Conservation (phyloP, 1,284 basidiomycete species). For the Ceratobasidium sp. region DNA sequence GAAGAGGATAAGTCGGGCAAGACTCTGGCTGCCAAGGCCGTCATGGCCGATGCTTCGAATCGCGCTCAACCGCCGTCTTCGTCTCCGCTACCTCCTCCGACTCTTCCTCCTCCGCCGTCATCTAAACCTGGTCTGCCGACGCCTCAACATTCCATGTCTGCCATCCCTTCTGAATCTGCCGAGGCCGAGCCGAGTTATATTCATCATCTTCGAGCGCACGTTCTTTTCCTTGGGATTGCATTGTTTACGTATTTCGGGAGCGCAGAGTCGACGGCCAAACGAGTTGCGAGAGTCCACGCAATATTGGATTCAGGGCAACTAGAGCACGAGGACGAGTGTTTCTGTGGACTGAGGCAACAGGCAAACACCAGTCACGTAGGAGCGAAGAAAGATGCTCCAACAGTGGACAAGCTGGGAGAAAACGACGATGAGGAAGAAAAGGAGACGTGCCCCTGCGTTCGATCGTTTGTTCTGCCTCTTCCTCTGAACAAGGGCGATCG, state of each 20-base stretch:
- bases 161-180: not conserved
- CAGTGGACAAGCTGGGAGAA: slow-evolving; percentile 16
- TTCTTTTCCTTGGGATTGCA: slow-evolving; percentile 18
- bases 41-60: slow-evolving; percentile 15
- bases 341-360: slow-evolving; percentile 4
- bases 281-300: slow-evolving; percentile 1
- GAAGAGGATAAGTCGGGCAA: not conserved
- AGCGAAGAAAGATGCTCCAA: not conserved
- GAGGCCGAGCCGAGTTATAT: slow-evolving; percentile 9
- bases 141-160: slow-evolving; percentile 13
- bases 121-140: slow-evolving; percentile 21
- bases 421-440: not conserved
- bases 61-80: not conserved
- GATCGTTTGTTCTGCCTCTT: slow-evolving; percentile 26
- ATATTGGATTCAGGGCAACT: slow-evolving; percentile 23
- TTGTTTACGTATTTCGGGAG: slow-evolving; percentile 24
- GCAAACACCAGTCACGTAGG: not conserved
- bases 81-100: not conserved
- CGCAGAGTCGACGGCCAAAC: slow-evolving; percentile 16
- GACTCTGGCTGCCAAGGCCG: not conserved
- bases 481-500: slow-evolving; percentile 9
- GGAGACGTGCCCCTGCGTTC: slow-evolving; percentile 6
- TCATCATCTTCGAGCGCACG: slow-evolving; percentile 25
- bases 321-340: slow-evolving; percentile 12
- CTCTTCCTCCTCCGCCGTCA: not conserved